Evolutionary conservation across 2,329 filamentous ascomycete species (phyloP).

Genomic region (Akanthomyces muscarius): DNA sequence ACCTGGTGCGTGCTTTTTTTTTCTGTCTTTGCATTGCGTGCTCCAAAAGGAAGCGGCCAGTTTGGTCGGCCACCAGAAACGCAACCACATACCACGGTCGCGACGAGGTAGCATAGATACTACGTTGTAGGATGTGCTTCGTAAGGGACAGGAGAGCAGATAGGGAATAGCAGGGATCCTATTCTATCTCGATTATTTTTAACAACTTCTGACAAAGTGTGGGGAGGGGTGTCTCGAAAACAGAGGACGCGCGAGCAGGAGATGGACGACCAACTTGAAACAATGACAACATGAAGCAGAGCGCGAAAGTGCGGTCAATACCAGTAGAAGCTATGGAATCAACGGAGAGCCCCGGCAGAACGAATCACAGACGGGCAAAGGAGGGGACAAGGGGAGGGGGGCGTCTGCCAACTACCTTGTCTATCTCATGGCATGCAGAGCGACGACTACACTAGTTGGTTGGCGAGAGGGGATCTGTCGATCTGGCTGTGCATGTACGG

Average conservation of each 20-base stretch:
- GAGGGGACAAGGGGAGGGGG: neutral
- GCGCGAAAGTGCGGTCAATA: conserved; percentile 11
- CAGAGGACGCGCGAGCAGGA: neutral
- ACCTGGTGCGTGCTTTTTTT: too few species aligned
- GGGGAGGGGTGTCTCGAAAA: neutral
- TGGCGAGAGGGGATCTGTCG: neutral
- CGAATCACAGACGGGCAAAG: neutral
- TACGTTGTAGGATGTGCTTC: neutral
- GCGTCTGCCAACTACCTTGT: neutral
- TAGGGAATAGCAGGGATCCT: neutral
- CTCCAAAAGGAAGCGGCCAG: neutral
- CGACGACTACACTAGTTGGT: neutral
- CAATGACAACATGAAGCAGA: conserved; percentile 2
- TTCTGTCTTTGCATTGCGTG: neutral
- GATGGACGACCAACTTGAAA: conserved; percentile 4
- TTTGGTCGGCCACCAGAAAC: neutral
- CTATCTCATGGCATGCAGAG: neutral
- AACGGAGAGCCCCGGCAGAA: neutral
- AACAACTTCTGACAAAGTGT: conserved; percentile 2
- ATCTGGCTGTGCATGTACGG: neutral
- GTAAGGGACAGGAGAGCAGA: neutral
- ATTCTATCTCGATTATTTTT: conserved; percentile 8
- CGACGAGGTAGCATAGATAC: conserved; percentile 6
- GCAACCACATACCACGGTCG: neutral
- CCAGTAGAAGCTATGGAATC: neutral